A percentile compares a stretch with the other conserved stretches of the same genome.
phyloP scores from a whole-genome alignment of 2,329 filamentous ascomycete genomes.

The Ophiostoma sp. region DNA sequence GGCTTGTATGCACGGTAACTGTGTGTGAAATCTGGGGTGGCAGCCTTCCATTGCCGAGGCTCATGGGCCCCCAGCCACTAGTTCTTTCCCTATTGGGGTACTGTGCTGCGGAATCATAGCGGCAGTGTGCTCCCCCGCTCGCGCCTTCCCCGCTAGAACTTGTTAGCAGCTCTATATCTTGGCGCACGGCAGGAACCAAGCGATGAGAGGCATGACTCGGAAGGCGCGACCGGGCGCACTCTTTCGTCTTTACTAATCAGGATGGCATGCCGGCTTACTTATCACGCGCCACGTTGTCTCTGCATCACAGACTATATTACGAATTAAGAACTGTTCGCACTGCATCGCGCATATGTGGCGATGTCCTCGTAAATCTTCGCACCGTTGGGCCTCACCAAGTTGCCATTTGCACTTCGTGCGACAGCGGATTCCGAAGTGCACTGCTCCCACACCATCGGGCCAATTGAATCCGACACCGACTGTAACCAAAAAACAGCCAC shows the following conservation, averaged over 20 bases:
- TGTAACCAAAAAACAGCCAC: neutral
- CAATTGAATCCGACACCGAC: neutral
- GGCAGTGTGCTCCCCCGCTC: slow-evolving; percentile 19
- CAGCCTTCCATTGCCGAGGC: slow-evolving; percentile 20
- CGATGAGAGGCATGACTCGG: slow-evolving; percentile 1
- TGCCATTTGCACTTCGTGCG: neutral
- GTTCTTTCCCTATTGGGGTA: slow-evolving; percentile 17
- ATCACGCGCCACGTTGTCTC: neutral
- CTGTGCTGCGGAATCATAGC: slow-evolving; percentile 19
- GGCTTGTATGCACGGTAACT: slow-evolving; percentile 10
- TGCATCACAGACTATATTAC: neutral
- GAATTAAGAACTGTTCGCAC: neutral
- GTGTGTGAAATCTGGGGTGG: slow-evolving; percentile 8
- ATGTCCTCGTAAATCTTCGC: neutral
- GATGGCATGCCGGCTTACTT: neutral
- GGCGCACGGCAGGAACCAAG: slow-evolving; percentile 14
- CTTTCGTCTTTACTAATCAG: neutral
- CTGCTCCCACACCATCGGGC: neutral
- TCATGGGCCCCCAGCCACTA: slow-evolving; percentile 9
- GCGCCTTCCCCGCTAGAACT: slow-evolving; percentile 13
- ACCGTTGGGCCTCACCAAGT: neutral
- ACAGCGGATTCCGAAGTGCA: neutral
- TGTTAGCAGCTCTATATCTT: neutral
- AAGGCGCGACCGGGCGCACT: neutral
- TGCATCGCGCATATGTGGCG: neutral